Conservation (phyloP, 2,329 filamentous ascomycete genomes). For the Aspergillus sp. region DNA sequence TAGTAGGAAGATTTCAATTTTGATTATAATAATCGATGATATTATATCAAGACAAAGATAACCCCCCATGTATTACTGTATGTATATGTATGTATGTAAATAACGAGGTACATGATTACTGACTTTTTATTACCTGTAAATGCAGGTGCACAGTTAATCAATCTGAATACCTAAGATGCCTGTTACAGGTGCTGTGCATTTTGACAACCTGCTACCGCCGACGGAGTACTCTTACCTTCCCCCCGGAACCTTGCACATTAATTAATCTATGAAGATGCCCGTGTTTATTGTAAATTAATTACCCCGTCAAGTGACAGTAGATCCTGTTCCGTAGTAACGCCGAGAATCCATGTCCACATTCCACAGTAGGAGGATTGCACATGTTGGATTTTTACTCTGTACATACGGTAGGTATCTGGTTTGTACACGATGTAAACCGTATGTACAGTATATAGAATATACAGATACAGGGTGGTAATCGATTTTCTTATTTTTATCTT, state of each 20-base stretch:
- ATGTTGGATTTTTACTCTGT: not conserved
- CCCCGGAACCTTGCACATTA: not conserved
- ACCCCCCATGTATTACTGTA: not conserved
- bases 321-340: not conserved
- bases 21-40: too few species aligned
- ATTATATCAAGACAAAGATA: too few species aligned
- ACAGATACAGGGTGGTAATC: not conserved
- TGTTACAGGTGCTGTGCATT: not conserved
- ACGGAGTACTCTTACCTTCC: not conserved
- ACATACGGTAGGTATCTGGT: not conserved
- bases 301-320: not conserved
- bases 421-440: not conserved
- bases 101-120: not conserved
- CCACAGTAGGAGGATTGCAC: not conserved
- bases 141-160: not conserved
- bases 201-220: too few species aligned
- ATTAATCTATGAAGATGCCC: not conserved
- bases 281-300: not conserved
- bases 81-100: conserved; percentile 2
- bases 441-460: too few species aligned
- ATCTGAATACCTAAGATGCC: not conserved
- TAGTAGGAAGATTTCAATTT: too few species aligned
- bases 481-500: not conserved
- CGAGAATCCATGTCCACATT: not conserved
- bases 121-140: not conserved